Percentiles rank a stretch among this genome's conserved stretches.
Conservation (phyloP, 768 basidiomycete species). For the Tricholoma sp. region DNA sequence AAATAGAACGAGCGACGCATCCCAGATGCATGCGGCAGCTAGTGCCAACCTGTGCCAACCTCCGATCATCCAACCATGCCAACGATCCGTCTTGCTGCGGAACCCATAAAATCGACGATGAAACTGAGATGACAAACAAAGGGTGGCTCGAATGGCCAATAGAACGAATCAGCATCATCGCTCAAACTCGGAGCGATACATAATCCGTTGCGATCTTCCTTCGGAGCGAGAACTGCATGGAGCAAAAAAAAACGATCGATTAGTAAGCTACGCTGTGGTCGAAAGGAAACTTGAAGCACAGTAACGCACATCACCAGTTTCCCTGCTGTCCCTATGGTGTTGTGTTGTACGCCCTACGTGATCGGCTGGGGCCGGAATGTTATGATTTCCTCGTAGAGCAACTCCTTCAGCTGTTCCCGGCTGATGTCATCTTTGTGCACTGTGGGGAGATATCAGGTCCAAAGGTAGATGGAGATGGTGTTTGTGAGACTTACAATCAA, state of each 20-base stretch:
- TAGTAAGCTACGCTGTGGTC: not conserved
- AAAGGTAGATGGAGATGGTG: not conserved
- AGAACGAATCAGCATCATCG: not conserved
- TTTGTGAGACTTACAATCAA: constrained; percentile 65
- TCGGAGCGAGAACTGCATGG: not conserved
- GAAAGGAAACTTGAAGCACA: too few species aligned
- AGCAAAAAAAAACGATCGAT: not conserved
- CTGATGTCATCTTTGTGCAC: constrained; percentile 96
- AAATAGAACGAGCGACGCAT: not conserved
- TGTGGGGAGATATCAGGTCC: constrained; percentile 21
- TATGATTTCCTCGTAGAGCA: constrained; percentile 94
- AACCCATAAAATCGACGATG: not conserved
- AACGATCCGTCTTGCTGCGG: not conserved
- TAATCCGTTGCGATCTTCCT: not conserved
- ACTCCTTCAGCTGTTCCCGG: constrained; percentile 90
- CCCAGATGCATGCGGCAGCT: not conserved
- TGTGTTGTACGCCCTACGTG: constrained; percentile 27
- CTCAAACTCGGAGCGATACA: not conserved
- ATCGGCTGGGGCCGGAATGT: constrained; percentile 70
- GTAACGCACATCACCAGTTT: not conserved
- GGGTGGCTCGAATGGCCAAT: not conserved
- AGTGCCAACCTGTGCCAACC: not conserved
- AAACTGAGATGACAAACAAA: not conserved
- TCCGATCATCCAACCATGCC: not conserved
- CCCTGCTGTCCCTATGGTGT: not conserved